Conservation (phyloP, 2,329 filamentous ascomycete species). For the Hypoxylon sp. region DNA sequence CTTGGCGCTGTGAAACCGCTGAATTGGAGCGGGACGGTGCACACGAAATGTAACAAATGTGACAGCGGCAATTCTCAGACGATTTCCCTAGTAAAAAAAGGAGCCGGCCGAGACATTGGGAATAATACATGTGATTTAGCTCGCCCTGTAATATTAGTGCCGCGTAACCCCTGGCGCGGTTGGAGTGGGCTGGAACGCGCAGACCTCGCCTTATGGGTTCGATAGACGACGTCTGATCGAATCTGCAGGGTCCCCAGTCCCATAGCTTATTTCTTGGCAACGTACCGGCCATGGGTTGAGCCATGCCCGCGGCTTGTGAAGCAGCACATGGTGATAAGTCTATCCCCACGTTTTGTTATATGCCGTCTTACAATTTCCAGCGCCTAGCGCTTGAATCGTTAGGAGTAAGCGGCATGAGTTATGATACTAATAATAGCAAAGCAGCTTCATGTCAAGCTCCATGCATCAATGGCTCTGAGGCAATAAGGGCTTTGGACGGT, state of each 20-base stretch:
- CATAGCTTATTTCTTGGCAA: conserved; percentile 39
- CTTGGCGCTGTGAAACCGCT: conserved; percentile 17
- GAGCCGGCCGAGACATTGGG: conserved; percentile 18
- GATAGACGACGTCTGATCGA: conserved; percentile 45
- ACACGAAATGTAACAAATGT: conserved; percentile 19
- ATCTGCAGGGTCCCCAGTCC: conserved; percentile 40
- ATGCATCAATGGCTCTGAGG: conserved; percentile 16
- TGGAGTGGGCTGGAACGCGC: conserved; percentile 21
- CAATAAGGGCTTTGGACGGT: conserved; percentile 16
- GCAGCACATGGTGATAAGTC: conserved; percentile 43
- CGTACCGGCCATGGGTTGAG: conserved; percentile 32
- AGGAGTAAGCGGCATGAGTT: conserved; percentile 31
- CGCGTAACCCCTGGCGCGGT: conserved; percentile 32
- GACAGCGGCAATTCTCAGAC: conserved; percentile 13
- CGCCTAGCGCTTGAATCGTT: conserved; percentile 26
- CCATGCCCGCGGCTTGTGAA: conserved; percentile 45
- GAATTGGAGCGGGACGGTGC: conserved; percentile 16
- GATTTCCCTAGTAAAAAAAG: conserved; percentile 22
- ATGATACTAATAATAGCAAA: conserved; percentile 25
- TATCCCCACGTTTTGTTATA: conserved; percentile 32
- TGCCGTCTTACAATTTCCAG: conserved; percentile 34
- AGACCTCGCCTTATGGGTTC: conserved; percentile 35
- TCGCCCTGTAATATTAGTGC: conserved; percentile 27
- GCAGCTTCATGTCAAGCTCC: conserved; percentile 15
- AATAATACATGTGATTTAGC: conserved; percentile 26